Percentiles rank a stretch among this genome's conserved stretches.
phyloP scores from a whole-genome alignment of 139 green algal species.

The Closterium sp. region DNA sequence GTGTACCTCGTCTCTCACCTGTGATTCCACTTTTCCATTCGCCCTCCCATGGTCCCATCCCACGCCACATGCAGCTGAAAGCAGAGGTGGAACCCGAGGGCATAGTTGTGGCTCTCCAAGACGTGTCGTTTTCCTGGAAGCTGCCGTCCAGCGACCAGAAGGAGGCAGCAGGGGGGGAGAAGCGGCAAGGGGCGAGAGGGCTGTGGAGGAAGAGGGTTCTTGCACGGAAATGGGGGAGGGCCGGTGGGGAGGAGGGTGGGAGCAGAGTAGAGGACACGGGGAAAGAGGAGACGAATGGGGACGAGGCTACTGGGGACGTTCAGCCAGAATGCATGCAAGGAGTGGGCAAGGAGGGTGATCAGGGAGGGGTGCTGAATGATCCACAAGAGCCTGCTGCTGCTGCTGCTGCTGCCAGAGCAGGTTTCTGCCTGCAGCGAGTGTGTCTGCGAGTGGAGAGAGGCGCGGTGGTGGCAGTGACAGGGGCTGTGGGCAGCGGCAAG shows the following conservation, averaged over 20 bases:
- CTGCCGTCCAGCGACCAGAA: background rate
- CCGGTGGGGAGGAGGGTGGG: too few species aligned
- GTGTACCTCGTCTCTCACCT: too few species aligned
- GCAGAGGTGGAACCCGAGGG: background rate
- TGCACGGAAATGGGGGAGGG: background rate
- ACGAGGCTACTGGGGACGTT: background rate
- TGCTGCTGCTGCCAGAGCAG: background rate
- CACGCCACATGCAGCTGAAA: background rate
- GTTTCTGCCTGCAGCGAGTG: background rate
- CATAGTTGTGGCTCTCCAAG: background rate
- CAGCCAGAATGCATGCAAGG: background rate
- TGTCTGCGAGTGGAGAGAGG: background rate
- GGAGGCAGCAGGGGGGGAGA: background rate
- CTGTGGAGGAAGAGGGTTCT: background rate
- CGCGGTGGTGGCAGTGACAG: constrained; percentile 50
- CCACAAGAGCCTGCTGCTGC: background rate
- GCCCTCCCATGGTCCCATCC: too few species aligned
- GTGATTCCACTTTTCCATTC: too few species aligned
- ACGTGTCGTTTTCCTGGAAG: constrained; percentile 2
- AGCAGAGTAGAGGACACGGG: too few species aligned
- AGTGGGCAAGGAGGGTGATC: background rate
- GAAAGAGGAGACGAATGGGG: background rate
- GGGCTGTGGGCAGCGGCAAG: constrained; percentile 52
- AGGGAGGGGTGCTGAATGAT: background rate
- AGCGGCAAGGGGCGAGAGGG: background rate